phyloP scores from a whole-genome alignment of 306 rosid species.

The Acmispon strigosus region DNA sequence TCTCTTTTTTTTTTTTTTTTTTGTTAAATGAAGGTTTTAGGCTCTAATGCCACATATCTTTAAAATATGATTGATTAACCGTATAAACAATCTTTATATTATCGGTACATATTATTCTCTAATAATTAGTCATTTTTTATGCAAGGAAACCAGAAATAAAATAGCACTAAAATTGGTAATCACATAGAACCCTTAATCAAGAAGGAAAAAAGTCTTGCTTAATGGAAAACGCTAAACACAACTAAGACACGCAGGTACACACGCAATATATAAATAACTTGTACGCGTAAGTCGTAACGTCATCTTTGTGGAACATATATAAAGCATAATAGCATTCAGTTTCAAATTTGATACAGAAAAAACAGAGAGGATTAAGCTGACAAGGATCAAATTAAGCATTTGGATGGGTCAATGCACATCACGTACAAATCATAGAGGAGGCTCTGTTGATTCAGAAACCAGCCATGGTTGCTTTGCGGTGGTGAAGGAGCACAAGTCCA shows the following conservation, averaged over 20 bases:
- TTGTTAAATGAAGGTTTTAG: no score
- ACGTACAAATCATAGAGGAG: slow-evolving; percentile 1
- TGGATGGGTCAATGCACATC: slow-evolving; percentile 36
- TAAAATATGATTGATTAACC: no score
- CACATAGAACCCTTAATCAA: neutral
- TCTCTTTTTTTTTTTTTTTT: no score
- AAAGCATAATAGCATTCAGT: neutral
- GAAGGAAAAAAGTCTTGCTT: neutral
- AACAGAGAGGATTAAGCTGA: neutral
- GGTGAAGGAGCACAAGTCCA: slow-evolving; percentile 29
- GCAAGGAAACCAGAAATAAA: no score
- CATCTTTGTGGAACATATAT: neutral
- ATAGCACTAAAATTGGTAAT: neutral
- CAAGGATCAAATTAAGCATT: neutral
- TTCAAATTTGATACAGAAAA: neutral
- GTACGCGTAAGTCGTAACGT: neutral
- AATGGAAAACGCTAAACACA: neutral
- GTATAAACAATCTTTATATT: no score
- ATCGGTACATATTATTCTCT: no score
- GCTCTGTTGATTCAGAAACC: neutral
- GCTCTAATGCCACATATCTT: no score
- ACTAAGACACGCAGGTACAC: neutral
- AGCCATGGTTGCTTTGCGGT: slow-evolving; percentile 23
- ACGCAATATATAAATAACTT: neutral
- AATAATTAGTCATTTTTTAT: neutral